Evolutionary conservation across 2,329 filamentous ascomycete genomes (phyloP).

Genomic region (Alternaria alternata): DNA sequence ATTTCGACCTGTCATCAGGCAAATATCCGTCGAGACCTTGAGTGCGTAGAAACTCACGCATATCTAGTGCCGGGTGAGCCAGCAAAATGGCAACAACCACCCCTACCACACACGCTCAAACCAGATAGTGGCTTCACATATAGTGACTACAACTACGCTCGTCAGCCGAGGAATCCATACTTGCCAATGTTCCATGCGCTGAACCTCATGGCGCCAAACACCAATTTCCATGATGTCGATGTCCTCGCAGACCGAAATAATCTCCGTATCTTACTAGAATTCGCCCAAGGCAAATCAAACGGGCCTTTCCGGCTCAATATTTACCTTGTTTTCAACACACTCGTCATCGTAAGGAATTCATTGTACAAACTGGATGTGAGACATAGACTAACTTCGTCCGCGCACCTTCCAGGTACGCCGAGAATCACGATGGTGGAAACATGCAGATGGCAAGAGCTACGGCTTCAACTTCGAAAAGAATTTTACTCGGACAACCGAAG

Average conservation of each 20-base stretch:
- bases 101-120: constrained; percentile 28
- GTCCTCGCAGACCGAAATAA: constrained; percentile 43
- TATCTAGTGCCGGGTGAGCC: constrained; percentile 35
- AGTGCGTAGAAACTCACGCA: constrained; percentile 1
- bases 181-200: constrained; percentile 38
- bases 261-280: constrained; percentile 37
- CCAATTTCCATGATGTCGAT: constrained; percentile 32
- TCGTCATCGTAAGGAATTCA: constrained; percentile 24
- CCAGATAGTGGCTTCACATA: constrained; percentile 33
- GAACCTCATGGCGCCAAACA: constrained; percentile 31
- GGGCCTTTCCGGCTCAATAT: constrained; percentile 38
- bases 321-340: constrained; percentile 32
- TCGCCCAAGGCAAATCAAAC: constrained; percentile 33
- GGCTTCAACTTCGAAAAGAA: constrained; percentile 39
- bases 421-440: constrained; percentile 35
- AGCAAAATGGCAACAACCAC: constrained; percentile 30
- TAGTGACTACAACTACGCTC: constrained; percentile 40
- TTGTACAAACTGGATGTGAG: no score
- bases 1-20: not conserved
- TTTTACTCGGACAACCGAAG: constrained; percentile 31
- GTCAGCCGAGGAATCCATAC: constrained; percentile 35
- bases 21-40: not conserved
- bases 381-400: no score
- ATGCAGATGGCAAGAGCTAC: constrained; percentile 21
- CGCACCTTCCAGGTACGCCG: constrained; percentile 20